A percentile compares a stretch with the other conserved stretches of the same genome.
These are phyloP conservation scores for Asparagopsis taxiformis DNA, from an alignment of 31 red algal genomes.

Conservation along the genomic window DNA sequence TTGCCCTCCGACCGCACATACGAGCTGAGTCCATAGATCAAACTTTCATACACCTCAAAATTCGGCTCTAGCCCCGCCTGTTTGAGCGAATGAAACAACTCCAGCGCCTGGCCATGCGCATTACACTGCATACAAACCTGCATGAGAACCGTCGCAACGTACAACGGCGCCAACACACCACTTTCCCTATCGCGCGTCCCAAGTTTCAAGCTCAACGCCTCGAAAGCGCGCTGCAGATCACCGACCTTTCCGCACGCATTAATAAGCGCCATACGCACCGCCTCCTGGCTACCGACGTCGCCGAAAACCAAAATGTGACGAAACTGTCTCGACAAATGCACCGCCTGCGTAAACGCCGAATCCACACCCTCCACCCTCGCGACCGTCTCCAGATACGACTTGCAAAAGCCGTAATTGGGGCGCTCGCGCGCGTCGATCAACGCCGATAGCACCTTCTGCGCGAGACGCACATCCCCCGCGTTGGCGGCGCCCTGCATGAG, in stretches of 20 bases:
- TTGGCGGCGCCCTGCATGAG: conserved; percentile 63
- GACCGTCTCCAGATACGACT: conserved; percentile 44
- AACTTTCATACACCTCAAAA: conserved; percentile 72
- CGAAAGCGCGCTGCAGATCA: conserved; percentile 35
- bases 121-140: conserved; percentile 50
- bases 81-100: conserved; percentile 63
- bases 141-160: conserved; percentile 66
- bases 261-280: conserved; percentile 60
- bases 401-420: conserved; percentile 63
- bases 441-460: conserved; percentile 6
- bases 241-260: conserved; percentile 57
- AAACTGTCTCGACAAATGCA: conserved; percentile 23
- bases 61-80: conserved; percentile 41
- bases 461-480: conserved; percentile 20
- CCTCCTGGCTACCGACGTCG: conserved; percentile 45
- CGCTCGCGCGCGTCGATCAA: conserved; percentile 14
- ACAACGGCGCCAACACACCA: conserved; percentile 42
- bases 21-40: conserved; percentile 50
- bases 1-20: conserved; percentile 17
- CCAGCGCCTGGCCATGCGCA: conserved; percentile 40
- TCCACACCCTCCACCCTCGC: conserved; percentile 21
- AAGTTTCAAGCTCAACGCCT: conserved; percentile 22
- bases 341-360: conserved; percentile 31
- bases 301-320: conserved; percentile 51
- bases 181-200: neutral